Percentiles rank a stretch among this genome's conserved stretches.
Evolutionary conservation across 108 stramenopile species (phyloP).

Genomic region (Cylindrotheca closterium): DNA sequence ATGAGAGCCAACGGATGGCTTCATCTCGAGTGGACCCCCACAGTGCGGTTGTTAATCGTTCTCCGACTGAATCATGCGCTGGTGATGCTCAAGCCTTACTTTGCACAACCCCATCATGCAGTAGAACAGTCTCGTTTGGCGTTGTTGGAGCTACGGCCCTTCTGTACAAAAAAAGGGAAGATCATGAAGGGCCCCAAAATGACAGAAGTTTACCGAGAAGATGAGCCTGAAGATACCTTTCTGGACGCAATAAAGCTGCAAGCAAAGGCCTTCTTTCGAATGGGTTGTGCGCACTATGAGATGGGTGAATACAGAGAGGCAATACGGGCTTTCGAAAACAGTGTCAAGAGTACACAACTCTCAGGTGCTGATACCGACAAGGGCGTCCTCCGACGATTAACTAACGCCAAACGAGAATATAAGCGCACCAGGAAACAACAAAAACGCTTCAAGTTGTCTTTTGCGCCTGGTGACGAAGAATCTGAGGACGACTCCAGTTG

Average conservation of each 20-base stretch:
- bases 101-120: slow-evolving; percentile 39
- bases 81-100: slow-evolving; percentile 46
- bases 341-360: slow-evolving; percentile 43
- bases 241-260: slow-evolving; percentile 53
- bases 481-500: not conserved
- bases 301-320: slow-evolving; percentile 54
- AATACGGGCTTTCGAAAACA: slow-evolving; percentile 49
- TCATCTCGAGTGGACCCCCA: slow-evolving; percentile 26
- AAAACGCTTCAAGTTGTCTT: slow-evolving; percentile 67
- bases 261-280: slow-evolving; percentile 81
- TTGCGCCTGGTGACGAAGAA: slow-evolving; percentile 24
- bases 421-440: slow-evolving; percentile 42
- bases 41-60: slow-evolving; percentile 56
- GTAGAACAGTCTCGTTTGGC: slow-evolving; percentile 52
- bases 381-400: slow-evolving; percentile 55
- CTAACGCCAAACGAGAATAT: slow-evolving; percentile 55
- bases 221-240: slow-evolving; percentile 41
- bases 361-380: slow-evolving; percentile 43
- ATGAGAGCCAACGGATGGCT: slow-evolving; percentile 3
- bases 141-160: slow-evolving; percentile 58
- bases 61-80: slow-evolving; percentile 68
- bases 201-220: slow-evolving; percentile 3
- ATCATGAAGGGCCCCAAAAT: slow-evolving; percentile 5
- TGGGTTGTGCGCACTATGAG: slow-evolving; percentile 63
- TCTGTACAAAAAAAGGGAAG: slow-evolving; percentile 43